Conservation (phyloP, 2,329 filamentous ascomycete genomes). For the Ophiostoma angusticollis region DNA sequence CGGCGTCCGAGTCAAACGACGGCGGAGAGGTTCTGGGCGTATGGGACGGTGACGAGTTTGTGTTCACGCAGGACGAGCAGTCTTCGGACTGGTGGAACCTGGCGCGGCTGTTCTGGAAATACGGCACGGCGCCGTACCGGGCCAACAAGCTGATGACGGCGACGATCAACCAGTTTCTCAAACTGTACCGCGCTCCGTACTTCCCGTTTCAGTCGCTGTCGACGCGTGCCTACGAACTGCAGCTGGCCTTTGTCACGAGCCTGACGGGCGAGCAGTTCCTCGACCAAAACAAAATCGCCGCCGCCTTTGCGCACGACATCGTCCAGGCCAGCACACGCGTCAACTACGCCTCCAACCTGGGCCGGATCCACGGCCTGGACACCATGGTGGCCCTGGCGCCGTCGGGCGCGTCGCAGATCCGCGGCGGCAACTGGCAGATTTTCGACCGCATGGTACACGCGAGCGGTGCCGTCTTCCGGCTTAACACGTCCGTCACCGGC, state of each 20-base stretch:
- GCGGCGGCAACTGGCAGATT: constrained; percentile 88
- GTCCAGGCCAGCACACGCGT: constrained; percentile 85
- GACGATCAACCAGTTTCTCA: constrained; percentile 60
- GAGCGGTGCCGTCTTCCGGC: constrained; percentile 45
- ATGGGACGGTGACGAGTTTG: constrained; percentile 70
- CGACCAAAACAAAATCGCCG: constrained; percentile 50
- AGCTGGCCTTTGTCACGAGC: constrained; percentile 51
- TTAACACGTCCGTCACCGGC: constrained; percentile 53
- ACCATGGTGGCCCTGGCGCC: constrained; percentile 87
- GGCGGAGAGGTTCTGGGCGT: constrained; percentile 54
- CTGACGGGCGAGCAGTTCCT: constrained; percentile 65
- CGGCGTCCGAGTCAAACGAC: constrained; percentile 19
- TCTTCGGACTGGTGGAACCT: constrained; percentile 66
- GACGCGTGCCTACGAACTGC: constrained; percentile 52
- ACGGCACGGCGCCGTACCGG: constrained; percentile 65
- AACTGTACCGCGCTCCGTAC: constrained; percentile 65
- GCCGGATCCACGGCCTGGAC: constrained; percentile 76
- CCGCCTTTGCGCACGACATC: constrained; percentile 62
- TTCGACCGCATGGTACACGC: constrained; percentile 67
- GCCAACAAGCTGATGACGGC: constrained; percentile 60
- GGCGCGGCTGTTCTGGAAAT: constrained; percentile 70
- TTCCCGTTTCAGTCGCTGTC: constrained; percentile 78
- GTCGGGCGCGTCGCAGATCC: constrained; percentile 64
- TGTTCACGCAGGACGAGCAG: constrained; percentile 49
- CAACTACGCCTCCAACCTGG: constrained; percentile 86